Percentiles rank a stretch among this genome's conserved stretches.
phyloP scores from a whole-genome alignment of 164 flowering plant genomes.

The Tetracentron sinense region DNA sequence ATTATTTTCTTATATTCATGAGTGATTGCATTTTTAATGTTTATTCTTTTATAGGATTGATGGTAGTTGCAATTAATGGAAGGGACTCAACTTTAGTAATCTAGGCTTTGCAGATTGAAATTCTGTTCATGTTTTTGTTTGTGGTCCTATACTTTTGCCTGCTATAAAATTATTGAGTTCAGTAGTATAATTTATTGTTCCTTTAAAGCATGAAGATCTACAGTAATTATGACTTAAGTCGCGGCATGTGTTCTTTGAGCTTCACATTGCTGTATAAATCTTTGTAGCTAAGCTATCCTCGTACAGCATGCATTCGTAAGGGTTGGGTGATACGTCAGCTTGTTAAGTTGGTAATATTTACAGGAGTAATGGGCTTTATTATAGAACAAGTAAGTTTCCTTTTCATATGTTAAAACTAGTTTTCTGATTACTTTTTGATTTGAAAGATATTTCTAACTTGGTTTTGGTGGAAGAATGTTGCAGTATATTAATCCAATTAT shows the following conservation, averaged over 20 bases:
- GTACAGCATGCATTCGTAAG: conserved; percentile 63
- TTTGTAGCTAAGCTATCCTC: conserved; percentile 85
- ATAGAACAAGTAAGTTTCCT: conserved; percentile 67
- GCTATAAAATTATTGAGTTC: conserved; percentile 1
- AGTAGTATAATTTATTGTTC: too few relatives aligned
- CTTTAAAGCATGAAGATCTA: neutral
- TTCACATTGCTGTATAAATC: conserved; percentile 13
- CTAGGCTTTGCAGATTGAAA: too few relatives aligned
- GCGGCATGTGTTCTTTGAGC: neutral
- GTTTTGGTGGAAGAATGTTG: conserved; percentile 28
- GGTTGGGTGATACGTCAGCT: conserved; percentile 86
- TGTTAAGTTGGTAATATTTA: conserved; percentile 77
- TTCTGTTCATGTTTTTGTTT: too few relatives aligned
- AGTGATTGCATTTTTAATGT: too few relatives aligned
- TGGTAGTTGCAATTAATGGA: too few relatives aligned
- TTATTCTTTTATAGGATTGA: too few relatives aligned
- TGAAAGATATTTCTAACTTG: conserved; percentile 21
- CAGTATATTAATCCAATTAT: conserved; percentile 98
- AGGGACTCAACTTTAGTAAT: too few relatives aligned
- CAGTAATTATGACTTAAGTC: neutral
- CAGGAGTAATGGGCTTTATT: conserved; percentile 92
- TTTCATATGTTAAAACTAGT: conserved; percentile 2
- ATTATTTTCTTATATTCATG: too few relatives aligned
- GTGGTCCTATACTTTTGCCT: neutral
- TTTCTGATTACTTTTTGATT: neutral